phyloP scores from a whole-genome alignment of 2,329 filamentous ascomycete genomes.

The Neobulgaria alba region DNA sequence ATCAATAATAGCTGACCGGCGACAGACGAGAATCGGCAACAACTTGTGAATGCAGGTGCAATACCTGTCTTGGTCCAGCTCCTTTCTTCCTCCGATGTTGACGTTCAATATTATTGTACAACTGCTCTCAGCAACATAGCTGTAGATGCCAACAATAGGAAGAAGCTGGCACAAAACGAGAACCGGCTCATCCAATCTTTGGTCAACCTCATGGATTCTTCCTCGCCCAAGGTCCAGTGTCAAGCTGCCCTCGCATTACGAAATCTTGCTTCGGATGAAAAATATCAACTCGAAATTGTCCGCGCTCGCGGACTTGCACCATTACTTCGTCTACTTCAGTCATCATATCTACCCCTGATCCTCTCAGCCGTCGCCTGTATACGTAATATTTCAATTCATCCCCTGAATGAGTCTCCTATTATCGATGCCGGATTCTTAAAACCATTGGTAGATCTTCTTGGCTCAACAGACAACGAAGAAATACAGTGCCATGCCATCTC shows the following conservation, averaged over 20 bases:
- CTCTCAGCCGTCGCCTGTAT: slow-evolving; percentile 97
- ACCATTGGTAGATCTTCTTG: slow-evolving; percentile 85
- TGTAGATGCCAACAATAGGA: slow-evolving; percentile 83
- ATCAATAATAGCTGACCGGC: slow-evolving; percentile 10
- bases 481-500: slow-evolving; percentile 99
- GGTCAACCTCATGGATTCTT: slow-evolving; percentile 94
- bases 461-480: slow-evolving; percentile 94
- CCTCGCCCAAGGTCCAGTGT: slow-evolving; percentile 94
- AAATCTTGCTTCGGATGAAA: slow-evolving; percentile 95
- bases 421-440: slow-evolving; percentile 96
- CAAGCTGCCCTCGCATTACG: slow-evolving; percentile 90
- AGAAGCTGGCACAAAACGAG: slow-evolving; percentile 84
- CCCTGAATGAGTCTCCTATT: slow-evolving; percentile 94
- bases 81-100: slow-evolving; percentile 84
- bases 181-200: slow-evolving; percentile 86
- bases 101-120: slow-evolving; percentile 99
- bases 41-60: slow-evolving; percentile 94
- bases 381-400: slow-evolving; percentile 97
- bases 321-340: slow-evolving; percentile 82
- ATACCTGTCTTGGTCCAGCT: slow-evolving; percentile 95
- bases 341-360: slow-evolving; percentile 90
- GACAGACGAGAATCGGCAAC: slow-evolving; percentile 90
- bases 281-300: slow-evolving; percentile 97
- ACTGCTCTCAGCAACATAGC: slow-evolving; percentile 98
- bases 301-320: slow-evolving; percentile 77